These are phyloP conservation scores for Chaetomium olivaceum DNA, from an alignment of 2,329 filamentous ascomycete species.

Conservation along the genomic window DNA sequence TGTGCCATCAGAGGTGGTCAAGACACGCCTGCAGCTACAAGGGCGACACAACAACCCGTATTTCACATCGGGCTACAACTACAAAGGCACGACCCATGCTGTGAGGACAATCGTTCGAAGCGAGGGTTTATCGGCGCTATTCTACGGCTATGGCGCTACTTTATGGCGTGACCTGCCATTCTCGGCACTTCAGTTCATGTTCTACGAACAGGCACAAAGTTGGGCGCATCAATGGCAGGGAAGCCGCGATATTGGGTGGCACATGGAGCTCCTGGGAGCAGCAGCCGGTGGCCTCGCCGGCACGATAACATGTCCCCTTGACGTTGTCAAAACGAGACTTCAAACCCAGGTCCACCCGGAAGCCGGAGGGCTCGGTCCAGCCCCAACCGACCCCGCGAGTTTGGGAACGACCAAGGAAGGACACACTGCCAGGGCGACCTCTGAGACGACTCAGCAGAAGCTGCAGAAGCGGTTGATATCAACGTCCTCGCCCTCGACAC, in stretches of 20 bases:
- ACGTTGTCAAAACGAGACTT: constrained; percentile 95
- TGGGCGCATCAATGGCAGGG: constrained; percentile 78
- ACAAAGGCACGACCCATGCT: constrained; percentile 81
- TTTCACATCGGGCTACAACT: constrained; percentile 95
- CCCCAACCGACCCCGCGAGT: not conserved
- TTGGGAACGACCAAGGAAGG: constrained; percentile 27
- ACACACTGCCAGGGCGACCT: constrained; percentile 29
- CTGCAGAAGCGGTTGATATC: constrained; percentile 74
- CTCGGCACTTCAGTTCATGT: constrained; percentile 94
- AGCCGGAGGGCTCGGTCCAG: constrained; percentile 28
- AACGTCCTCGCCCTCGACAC: constrained; percentile 84
- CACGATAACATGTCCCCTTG: constrained; percentile 90
- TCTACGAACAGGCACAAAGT: constrained; percentile 91
- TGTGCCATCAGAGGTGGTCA: constrained; percentile 95
- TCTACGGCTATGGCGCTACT: constrained; percentile 96
- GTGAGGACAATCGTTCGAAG: constrained; percentile 77
- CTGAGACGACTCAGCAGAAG: constrained; percentile 39
- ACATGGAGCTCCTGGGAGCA: constrained; percentile 82
- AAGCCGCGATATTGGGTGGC: constrained; percentile 79
- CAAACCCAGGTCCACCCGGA: constrained; percentile 77
- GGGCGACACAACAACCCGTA: constrained; percentile 93
- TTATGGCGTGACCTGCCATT: constrained; percentile 93
- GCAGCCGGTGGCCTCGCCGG: constrained; percentile 90
- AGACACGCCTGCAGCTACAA: constrained; percentile 94
- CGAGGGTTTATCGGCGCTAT: constrained; percentile 84